A percentile compares a stretch with the other conserved stretches of the same genome.
phyloP scores from a whole-genome alignment of 768 basidiomycete genomes.

The Amanita muscaria region DNA sequence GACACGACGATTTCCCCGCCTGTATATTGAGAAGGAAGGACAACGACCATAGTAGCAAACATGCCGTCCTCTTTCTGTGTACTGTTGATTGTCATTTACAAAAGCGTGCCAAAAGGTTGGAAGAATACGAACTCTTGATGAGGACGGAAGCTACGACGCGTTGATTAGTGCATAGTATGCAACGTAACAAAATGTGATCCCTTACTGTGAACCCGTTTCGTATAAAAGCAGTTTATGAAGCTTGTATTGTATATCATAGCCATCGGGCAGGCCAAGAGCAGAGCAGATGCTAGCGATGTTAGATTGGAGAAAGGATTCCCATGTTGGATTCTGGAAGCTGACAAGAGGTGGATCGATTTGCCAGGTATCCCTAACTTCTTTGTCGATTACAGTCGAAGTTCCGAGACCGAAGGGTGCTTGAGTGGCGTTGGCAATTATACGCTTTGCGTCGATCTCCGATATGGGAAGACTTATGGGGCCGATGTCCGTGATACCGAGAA shows the following conservation, averaged over 20 bases:
- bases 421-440: constrained; percentile 24
- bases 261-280: constrained; percentile 16
- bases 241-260: constrained; percentile 16
- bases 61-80: too few species aligned
- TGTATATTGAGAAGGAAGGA: too few species aligned
- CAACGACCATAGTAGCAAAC: too few species aligned
- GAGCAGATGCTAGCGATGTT: constrained; percentile 14
- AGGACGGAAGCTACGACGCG: too few species aligned
- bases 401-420: constrained; percentile 32
- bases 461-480: constrained; percentile 38
- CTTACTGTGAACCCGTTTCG: constrained; percentile 31
- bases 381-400: constrained; percentile 20
- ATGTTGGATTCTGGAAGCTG: constrained; percentile 17
- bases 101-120: too few species aligned
- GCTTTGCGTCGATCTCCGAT: constrained; percentile 27
- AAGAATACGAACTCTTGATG: too few species aligned
- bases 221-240: constrained; percentile 30
- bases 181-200: too few species aligned
- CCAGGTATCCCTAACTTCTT: constrained; percentile 24
- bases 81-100: too few species aligned
- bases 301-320: constrained; percentile 1
- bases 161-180: too few species aligned
- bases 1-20: too few species aligned
- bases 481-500: constrained; percentile 27
- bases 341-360: constrained; percentile 22